Conservation (phyloP, 495 filamentous ascomycete species). For the Chlorociboria aeruginascens region DNA sequence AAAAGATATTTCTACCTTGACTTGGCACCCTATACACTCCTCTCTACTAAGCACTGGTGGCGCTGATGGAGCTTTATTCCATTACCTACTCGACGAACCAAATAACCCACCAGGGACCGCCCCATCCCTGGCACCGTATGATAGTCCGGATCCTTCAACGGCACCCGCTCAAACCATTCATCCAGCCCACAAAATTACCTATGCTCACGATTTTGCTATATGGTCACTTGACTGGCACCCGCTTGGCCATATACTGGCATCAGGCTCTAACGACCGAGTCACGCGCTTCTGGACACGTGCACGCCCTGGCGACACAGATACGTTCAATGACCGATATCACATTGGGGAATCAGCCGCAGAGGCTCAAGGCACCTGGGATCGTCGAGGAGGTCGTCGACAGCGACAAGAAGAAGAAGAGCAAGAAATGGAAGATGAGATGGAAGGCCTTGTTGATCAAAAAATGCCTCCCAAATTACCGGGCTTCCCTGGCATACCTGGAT, state of each 20-base stretch:
- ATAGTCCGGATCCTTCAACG: slow-evolving; percentile 62
- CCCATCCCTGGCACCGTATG: slow-evolving; percentile 64
- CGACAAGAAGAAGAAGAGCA: slow-evolving; percentile 86
- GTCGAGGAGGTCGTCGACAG: slow-evolving; percentile 63
- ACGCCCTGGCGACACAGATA: slow-evolving; percentile 72
- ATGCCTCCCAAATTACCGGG: slow-evolving; percentile 41
- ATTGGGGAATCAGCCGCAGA: slow-evolving; percentile 89
- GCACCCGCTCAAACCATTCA: slow-evolving; percentile 77
- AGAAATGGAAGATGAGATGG: slow-evolving; percentile 83
- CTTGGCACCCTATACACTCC: slow-evolving; percentile 88
- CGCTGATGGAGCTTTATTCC: slow-evolving; percentile 75
- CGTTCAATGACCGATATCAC: slow-evolving; percentile 82
- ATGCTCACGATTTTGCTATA: slow-evolving; percentile 85
- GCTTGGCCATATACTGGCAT: slow-evolving; percentile 89
- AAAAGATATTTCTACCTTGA: slow-evolving; percentile 83
- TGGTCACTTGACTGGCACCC: slow-evolving; percentile 98
- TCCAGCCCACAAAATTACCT: slow-evolving; percentile 72
- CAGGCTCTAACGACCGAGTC: slow-evolving; percentile 94
- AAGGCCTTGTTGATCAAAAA: slow-evolving; percentile 89
- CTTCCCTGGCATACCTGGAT: slow-evolving; percentile 41
- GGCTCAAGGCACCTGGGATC: slow-evolving; percentile 83
- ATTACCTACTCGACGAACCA: slow-evolving; percentile 87
- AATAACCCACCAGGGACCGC: slow-evolving; percentile 62
- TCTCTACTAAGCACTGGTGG: slow-evolving; percentile 85
- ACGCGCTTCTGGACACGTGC: slow-evolving; percentile 92